Base-by-base conservation (phyloP, 495 filamentous ascomycete genomes). In the Aspergillus haitiensis region DNA sequence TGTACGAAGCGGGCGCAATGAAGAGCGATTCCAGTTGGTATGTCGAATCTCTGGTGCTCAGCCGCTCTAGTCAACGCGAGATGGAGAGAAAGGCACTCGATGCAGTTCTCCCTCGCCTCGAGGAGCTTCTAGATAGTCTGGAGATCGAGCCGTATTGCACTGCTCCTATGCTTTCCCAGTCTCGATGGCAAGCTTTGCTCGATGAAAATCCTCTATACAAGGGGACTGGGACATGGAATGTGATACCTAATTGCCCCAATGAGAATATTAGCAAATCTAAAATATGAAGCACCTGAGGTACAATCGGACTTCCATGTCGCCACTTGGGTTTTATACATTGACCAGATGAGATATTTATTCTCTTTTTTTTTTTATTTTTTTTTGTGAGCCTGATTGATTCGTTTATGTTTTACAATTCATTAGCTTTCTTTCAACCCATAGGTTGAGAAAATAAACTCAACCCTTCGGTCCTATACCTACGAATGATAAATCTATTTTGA, bases 1-100 rank as follows among this genome's bases (percentile, higher is more conserved):
- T 77, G 7, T 75, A 73, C 52, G 60, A 71, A 48, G 57, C 57
- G 0, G 69, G 56, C 3, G 70, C 67, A 12, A 57, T 75, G 7
- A 68, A 64, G 36, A 52, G 57, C 5, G 70, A 73, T 51, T 46
- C 70, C 10, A 66, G 68, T 8, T 77, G 72, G 73, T 77, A 67
- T 45, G 55, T 54, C 12, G 67, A 72, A 21, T 39, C 68, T 3
- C 64, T 52, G 15, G 61, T 46, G 6, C 44, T 68, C 11, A 63
- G 47, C 21, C 51, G 68, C 10, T 42, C 27, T 13, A 15, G 35
- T 7, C 59, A 63, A 31, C 16, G 21, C 7, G 59, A 64, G 51
- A 61, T 63, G 61, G 65, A 70, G 45, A 27, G 56, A 11, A 53
- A 58, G 12, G 66, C 66, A 12, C 55, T 40, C 0, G 64, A 70